Percentiles rank a stretch among this genome's conserved stretches.
These are phyloP conservation scores for Aspergillus oerlinghausenensis DNA, from an alignment of 2,329 filamentous ascomycete genomes.

Conservation along the genomic window DNA sequence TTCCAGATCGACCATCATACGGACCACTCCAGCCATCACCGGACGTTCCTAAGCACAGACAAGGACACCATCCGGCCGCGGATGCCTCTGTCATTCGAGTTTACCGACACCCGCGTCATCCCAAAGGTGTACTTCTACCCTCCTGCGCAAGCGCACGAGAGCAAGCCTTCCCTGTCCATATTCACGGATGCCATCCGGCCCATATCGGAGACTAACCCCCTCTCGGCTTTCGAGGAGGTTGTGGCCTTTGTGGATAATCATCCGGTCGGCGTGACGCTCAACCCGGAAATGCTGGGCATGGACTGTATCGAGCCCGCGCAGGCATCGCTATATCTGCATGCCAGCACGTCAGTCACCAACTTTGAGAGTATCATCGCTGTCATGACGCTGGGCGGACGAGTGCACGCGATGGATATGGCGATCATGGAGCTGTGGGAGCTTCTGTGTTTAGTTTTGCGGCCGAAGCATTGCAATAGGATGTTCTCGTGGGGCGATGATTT, in stretches of 20 bases:
- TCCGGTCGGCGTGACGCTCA: neutral
- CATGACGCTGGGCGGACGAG: neutral
- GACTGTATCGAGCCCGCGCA: neutral
- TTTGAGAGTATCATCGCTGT: neutral
- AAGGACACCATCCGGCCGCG: neutral
- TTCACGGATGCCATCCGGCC: neutral
- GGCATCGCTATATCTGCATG: neutral
- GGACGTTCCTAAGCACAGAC: neutral
- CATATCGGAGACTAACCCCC: neutral
- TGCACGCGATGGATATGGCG: neutral
- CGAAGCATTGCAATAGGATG: neutral
- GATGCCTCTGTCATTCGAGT: neutral
- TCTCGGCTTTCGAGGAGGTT: neutral
- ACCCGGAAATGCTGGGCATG: neutral
- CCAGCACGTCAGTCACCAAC: neutral
- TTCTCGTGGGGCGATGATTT: neutral
- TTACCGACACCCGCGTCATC: neutral
- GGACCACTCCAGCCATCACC: neutral
- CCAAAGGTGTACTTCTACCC: neutral
- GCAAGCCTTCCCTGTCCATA: neutral
- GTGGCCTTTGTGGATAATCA: neutral
- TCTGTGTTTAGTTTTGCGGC: neutral
- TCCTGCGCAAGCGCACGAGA: neutral
- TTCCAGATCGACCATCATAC: neutral
- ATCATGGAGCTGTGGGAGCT: neutral